Percentiles rank a stretch among this genome's conserved stretches.
Conservation (phyloP, 768 basidiomycete genomes). For the Kwoniella bestiolae region DNA sequence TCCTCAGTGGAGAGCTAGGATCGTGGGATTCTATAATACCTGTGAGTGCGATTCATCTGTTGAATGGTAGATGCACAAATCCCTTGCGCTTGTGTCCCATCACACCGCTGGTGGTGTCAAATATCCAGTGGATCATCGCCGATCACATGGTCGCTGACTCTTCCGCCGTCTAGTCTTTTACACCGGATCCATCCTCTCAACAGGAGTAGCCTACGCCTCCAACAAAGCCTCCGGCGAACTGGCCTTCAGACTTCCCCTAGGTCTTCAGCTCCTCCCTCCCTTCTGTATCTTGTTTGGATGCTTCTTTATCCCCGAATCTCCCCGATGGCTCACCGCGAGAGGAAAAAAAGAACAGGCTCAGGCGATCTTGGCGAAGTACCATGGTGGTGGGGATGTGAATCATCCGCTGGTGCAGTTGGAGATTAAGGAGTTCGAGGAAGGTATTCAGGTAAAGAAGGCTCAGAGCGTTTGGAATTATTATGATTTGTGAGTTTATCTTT, state of each 20-base stretch:
- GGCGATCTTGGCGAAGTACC: conserved; percentile 62
- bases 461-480: conserved; percentile 65
- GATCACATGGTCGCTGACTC: background rate
- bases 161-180: conserved; percentile 20
- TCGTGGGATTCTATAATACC: conserved; percentile 34
- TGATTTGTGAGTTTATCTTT: conserved; percentile 25
- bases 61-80: background rate
- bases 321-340: conserved; percentile 64
- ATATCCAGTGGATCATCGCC: too few relatives aligned
- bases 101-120: too few relatives aligned
- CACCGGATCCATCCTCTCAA: conserved; percentile 47
- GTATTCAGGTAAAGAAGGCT: conserved; percentile 62
- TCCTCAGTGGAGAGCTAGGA: conserved; percentile 39
- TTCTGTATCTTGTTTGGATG: conserved; percentile 38
- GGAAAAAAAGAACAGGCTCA: conserved; percentile 62
- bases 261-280: conserved; percentile 46
- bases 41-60: background rate
- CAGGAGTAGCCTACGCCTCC: conserved; percentile 45
- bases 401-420: conserved; percentile 64
- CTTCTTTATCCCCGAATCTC: conserved; percentile 63
- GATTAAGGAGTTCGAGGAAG: conserved; percentile 64
- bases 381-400: conserved; percentile 60
- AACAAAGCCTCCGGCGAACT: conserved; percentile 37
- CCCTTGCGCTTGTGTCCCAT: too few relatives aligned
- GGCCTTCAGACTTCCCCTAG: conserved; percentile 43